Conservation (phyloP, 345 rosid species). For the Heritiera fomes region DNA sequence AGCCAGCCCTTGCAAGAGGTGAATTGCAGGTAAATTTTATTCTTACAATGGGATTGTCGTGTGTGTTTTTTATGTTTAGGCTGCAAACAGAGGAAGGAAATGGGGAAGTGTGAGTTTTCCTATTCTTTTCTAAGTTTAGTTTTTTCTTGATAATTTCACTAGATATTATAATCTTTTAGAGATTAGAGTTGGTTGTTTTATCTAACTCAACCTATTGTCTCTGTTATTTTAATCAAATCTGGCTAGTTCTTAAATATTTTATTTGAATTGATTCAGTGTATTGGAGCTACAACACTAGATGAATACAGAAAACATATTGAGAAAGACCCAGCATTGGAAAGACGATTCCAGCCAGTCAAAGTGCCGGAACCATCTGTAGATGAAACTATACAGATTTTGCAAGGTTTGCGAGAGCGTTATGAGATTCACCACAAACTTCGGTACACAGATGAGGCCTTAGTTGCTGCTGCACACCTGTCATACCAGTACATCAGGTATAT, state of each 20-base stretch:
- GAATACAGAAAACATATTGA: constrained; percentile 96
- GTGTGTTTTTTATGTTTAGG: not conserved
- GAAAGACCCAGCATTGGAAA: constrained; percentile 97
- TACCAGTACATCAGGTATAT: constrained; percentile 90
- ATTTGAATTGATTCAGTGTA: constrained; percentile 59
- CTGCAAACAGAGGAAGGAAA: not conserved
- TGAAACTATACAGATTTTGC: constrained; percentile 85
- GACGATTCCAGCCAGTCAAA: constrained; percentile 95
- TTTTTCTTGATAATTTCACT: not conserved
- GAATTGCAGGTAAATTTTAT: constrained; percentile 83
- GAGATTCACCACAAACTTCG: constrained; percentile 98
- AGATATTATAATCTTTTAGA: not conserved
- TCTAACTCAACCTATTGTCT: not conserved
- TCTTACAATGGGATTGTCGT: not conserved
- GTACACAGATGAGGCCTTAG: constrained; percentile 85
- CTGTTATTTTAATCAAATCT: not conserved
- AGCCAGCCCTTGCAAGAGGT: constrained; percentile 99
- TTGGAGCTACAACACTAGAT: constrained; percentile 93
- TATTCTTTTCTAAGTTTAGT: not conserved
- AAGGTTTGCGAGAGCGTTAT: constrained; percentile 85
- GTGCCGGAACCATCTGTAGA: constrained; percentile 97
- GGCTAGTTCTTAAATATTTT: not conserved
- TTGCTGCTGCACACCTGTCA: constrained; percentile 86
- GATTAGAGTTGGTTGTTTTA: not conserved
- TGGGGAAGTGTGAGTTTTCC: not conserved